Conservation (phyloP, 257 asterid genomes). For the Capsicum pubescens region DNA sequence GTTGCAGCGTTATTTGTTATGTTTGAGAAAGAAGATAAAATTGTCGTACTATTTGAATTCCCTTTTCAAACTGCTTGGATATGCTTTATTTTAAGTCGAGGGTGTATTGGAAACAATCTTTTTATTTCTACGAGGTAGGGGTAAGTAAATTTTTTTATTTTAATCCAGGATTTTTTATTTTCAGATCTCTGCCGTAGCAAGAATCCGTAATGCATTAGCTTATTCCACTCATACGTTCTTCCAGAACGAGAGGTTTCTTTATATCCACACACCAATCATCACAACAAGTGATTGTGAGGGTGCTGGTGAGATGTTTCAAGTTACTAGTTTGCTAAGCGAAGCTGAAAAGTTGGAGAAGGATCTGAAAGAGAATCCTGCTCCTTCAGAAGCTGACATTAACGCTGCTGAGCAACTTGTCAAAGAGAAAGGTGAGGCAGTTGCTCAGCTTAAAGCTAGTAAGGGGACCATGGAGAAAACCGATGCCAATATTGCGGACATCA, state of each 20-base stretch:
- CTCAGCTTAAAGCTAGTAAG: conserved; percentile 70
- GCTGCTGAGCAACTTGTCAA: conserved; percentile 65
- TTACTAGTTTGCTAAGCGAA: conserved; percentile 69
- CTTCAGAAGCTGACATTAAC: conserved; percentile 64
- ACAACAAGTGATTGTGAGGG: conserved; percentile 99
- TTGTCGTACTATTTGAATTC: no score
- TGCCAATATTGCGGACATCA: conserved; percentile 23
- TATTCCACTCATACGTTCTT: conserved; percentile 96
- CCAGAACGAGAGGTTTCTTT: conserved; percentile 83
- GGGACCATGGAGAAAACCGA: conserved; percentile 49
- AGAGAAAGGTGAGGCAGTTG: conserved; percentile 82
- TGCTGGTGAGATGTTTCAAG: conserved; percentile 99
- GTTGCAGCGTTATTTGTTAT: no score
- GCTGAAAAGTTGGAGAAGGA: conserved; percentile 87
- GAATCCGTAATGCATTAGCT: conserved; percentile 87
- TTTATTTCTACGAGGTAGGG: no score
- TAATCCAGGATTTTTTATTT: conserved; percentile 17
- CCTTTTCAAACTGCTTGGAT: no score
- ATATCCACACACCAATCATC: conserved; percentile 89
- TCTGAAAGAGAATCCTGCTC: conserved; percentile 68
- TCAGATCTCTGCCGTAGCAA: conserved; percentile 86
- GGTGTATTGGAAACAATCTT: no score
- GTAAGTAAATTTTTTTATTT: not conserved
- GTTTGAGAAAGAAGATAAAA: no score
- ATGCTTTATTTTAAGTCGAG: no score